Base-by-base conservation (phyloP, 169 alveolate genomes). In the Babesia bovis region DNA sequence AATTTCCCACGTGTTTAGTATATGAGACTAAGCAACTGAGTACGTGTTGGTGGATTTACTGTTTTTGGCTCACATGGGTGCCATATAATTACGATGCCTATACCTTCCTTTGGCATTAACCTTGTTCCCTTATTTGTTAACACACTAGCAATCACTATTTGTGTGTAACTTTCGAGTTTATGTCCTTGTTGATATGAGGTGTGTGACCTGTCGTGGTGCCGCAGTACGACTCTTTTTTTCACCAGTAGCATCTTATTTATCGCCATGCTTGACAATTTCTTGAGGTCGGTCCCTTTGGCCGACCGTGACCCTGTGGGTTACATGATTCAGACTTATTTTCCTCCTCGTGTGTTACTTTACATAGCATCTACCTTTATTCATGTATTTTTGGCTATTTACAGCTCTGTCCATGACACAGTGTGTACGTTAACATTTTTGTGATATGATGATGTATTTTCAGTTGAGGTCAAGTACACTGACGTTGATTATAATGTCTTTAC, bases 401-500 rank as follows among this genome's bases (percentile, higher is more conserved):
- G 81, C 50, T 5, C 33, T 26, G 55, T 40, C 65, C 82, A 78
- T 40, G 74, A 78, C 41, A 23, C 12, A 17, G 3, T 30, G 21
- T 68, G 87, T 78, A 69, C 25, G 50, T 69, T 57, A 38, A n/a
- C n/a, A n/a, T n/a, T n/a, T n/a, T n/a, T 35, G 26, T 25, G 44
- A n/a, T 33, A 19, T 26, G 21, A 23, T n/a, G 19, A 23, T 40
- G 13, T 66, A 30, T 3, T 21, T 47, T 19, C 59, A 81, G 88
- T 60, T 69, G 78, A 70, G 59, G 57, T 94, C 55, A 96, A 95
- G 84, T 98, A 92, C 90, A 96, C 99, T 42, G 99, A 98, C 79
- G 89, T 96, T 49, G 99, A 98, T 91, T 98, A 98, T 86, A 61
- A 91, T 66, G 99, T 96, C 25, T 96, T 89, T 83, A 86, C 98